Percentiles rank a stretch among this genome's conserved stretches.
Evolutionary conservation across 176 grass and related monocot genomes (phyloP).

Genomic region (Ensete glaucum): DNA sequence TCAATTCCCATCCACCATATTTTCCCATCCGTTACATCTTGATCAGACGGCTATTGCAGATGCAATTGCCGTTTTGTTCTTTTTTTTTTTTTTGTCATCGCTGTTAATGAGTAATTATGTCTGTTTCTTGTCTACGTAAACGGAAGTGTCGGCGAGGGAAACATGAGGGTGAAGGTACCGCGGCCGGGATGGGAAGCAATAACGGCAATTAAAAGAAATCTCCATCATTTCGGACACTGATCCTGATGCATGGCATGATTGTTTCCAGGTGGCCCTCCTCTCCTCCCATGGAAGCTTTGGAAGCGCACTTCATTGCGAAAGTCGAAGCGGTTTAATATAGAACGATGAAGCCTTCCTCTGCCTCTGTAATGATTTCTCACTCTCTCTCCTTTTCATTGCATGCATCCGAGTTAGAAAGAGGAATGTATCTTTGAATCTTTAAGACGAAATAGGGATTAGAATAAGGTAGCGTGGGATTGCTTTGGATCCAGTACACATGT

Average conservation of each 20-base stretch:
- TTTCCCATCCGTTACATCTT: neutral
- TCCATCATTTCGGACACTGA: neutral
- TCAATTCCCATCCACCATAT: too few relatives aligned
- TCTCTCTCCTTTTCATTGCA: neutral
- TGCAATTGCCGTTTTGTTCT: neutral
- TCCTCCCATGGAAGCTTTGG: neutral
- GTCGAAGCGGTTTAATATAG: neutral
- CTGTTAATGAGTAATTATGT: neutral
- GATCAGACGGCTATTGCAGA: neutral
- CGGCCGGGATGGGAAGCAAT: neutral
- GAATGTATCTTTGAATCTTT: neutral
- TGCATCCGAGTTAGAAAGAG: neutral
- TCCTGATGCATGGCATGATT: neutral
- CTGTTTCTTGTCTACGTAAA: neutral
- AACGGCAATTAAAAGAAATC: neutral
- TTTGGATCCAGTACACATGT: conserved; percentile 10
- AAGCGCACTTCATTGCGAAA: too few relatives aligned
- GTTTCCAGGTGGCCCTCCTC: neutral
- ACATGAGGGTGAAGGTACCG: neutral
- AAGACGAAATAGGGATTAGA: neutral
- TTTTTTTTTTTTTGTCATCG: neutral
- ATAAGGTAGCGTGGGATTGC: neutral
- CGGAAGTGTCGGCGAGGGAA: neutral
- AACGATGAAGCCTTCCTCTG: neutral
- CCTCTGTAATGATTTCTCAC: neutral